Evolutionary conservation across 192 early-diverging fungal species (phyloP), one percentile per base, ranked within the genome.

Genomic region (Dispira simplex): DNA sequence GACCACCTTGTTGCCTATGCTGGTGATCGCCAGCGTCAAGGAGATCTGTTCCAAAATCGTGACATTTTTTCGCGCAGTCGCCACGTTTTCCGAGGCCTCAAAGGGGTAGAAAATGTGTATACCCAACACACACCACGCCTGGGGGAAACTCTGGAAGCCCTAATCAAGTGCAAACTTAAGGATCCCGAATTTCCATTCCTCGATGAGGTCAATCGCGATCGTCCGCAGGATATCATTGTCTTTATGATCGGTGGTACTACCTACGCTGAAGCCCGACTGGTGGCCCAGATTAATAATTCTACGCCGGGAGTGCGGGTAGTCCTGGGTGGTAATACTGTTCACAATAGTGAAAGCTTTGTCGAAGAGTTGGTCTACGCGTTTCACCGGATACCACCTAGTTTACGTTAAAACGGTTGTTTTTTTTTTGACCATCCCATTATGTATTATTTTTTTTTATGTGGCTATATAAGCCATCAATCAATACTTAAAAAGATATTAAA

Each of bases 91-190:
- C 97, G 95, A 67, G 94, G 96, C 13, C 73, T 99, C 46, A 70
- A 87, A 79, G 97, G 92, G 11, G 92, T 94, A 26, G 97, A 99
- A 64, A 99, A 99, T 67, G 95, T 99, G 11, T 99, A 99, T 67
- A 97, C 95, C 18, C 93, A 95, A 68, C 95, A 99, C 69, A 80
- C 78, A 23, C 93, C 97, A 20, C 81, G 85, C n/a, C 66, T 99
- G 47, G 83, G 81, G 0, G 83, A 87, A 23, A 90, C 84, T 32
- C 53, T 99, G 10, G 85, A 93, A 62, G 74, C 81, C 28, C 63
- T 91, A 47, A 65, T 90, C 39, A 94, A 95, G 67, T 91, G 91
- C 32, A 80, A 84, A 43, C 65, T 93, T 27, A 87, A 82, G 66
- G 87, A 89, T 46, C 68, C 79, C 23, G 75, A 75, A 39, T 92